Evolutionary conservation across 305 asterid species (phyloP).

Genomic region (Fraxinus platypoda): DNA sequence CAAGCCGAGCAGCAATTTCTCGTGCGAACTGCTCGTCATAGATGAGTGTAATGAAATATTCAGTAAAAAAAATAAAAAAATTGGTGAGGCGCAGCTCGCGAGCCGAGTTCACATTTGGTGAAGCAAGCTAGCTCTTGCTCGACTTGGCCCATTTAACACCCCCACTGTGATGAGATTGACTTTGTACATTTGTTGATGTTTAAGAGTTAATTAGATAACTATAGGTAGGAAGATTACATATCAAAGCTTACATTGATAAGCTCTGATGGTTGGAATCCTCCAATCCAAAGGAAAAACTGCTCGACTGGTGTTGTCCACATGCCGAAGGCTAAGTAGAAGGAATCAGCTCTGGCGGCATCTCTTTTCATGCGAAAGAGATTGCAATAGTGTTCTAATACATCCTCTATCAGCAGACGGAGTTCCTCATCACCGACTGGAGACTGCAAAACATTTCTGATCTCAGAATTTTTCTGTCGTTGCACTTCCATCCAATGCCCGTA

Average conservation of each 20-base stretch:
- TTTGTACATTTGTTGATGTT: background rate
- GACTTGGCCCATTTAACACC: background rate
- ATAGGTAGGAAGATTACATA: background rate
- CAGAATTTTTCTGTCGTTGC: conserved; percentile 58
- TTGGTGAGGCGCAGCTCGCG: background rate
- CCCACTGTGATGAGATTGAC: background rate
- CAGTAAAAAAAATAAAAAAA: background rate
- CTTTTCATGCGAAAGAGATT: conserved; percentile 72
- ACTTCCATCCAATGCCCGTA: conserved; percentile 75
- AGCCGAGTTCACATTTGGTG: background rate
- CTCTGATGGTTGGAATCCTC: conserved; percentile 90
- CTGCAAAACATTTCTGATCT: conserved; percentile 63
- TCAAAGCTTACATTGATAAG: conserved; percentile 60
- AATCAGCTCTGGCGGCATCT: conserved; percentile 73
- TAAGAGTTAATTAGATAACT: background rate
- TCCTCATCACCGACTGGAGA: conserved; percentile 50
- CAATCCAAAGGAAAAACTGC: conserved; percentile 88
- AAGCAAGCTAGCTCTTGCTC: background rate
- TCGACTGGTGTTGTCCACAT: conserved; percentile 80
- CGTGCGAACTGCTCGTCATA: background rate
- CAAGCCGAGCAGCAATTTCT: background rate
- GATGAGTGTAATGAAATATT: background rate
- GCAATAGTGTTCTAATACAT: conserved; percentile 61
- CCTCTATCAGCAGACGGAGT: conserved; percentile 53
- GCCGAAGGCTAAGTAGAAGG: conserved; percentile 81